Conservation (phyloP, 1,139 yeast species). For the Saccharomyces uvarum region DNA sequence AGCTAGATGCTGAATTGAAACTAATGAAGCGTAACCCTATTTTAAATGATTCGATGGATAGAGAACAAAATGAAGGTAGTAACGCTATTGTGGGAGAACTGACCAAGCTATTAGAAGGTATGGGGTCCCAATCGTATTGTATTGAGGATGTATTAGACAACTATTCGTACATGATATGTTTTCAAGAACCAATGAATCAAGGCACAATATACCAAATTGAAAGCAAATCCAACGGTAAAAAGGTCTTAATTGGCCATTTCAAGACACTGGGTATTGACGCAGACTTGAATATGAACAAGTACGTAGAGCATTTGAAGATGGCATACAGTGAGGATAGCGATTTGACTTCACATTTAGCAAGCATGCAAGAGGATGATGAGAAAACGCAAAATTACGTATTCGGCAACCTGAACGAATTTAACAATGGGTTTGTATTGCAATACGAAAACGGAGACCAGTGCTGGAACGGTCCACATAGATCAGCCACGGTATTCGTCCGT, state of each 20-base stretch:
- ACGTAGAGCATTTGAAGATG: conserved; percentile 18
- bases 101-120: conserved; percentile 11
- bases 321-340: conserved; percentile 20
- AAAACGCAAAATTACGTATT: conserved; percentile 22
- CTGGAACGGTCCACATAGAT: conserved; percentile 90
- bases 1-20: neutral
- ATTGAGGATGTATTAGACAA: conserved; percentile 15
- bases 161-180: conserved; percentile 22
- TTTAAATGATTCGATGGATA: neutral
- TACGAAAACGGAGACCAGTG: conserved; percentile 72
- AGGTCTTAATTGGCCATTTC: conserved; percentile 22
- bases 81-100: conserved; percentile 6
- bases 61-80: neutral
- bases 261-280: conserved; percentile 14
- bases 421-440: conserved; percentile 35
- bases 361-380: conserved; percentile 21
- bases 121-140: conserved; percentile 7
- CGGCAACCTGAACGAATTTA: conserved; percentile 26
- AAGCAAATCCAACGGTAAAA: conserved; percentile 16
- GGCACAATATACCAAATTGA: conserved; percentile 21
- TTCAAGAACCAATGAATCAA: conserved; percentile 13
- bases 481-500: conserved; percentile 52
- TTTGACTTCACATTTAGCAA: conserved; percentile 22
- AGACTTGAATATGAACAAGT: conserved; percentile 11
- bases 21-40: neutral